Base-by-base conservation (phyloP, 768 basidiomycete genomes). In the Mycena rosella region DNA sequence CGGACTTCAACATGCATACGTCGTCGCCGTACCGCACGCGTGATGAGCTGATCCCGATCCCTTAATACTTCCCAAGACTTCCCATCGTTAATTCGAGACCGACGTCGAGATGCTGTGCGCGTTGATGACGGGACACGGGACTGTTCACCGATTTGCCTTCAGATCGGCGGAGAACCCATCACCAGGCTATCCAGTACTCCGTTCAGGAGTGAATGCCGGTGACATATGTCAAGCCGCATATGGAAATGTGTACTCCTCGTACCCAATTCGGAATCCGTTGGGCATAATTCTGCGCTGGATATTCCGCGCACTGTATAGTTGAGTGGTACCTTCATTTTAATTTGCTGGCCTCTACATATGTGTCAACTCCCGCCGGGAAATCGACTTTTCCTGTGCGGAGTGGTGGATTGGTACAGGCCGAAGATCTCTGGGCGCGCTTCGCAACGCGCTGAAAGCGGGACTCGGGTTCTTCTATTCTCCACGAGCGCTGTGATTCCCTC, bases 381-480 rank as follows among this genome's bases (percentile, higher is more conserved):
- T n/a, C n/a, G n/a, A n/a, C n/a, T n/a, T n/a, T n/a, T n/a, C n/a
- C n/a, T n/a, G n/a, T n/a, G n/a, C n/a, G n/a, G n/a, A n/a, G n/a
- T n/a, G n/a, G n/a, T 14, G 5, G 27, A 9, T 17, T 22, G 45
- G 44, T 17, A 53, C 26, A 14, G 22, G n/a, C n/a, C n/a, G n/a
- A n/a, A 52, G 36, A 45, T 54, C 51, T 32, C 38, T 52, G 40
- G 52, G 51, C 51, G 51, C 51, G 44, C 60, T 36, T 62, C 38
- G 29, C 60, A 53, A 44, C 60, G 24, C 27, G 45, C 45, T 42
- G 32, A 48, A 44, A 29, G 26, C 4, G 9, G 20, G 9, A 22
- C 20, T 34, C 29, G 5, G 2, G 27, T 20, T 15, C 11, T 29
- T 20, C 44, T 18, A 9, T 54, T 45, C 36, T 61, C 24, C 18